These are phyloP conservation scores for Chalara sp. DNA, from an alignment of 2,329 filamentous ascomycete species.

Conservation along the genomic window DNA sequence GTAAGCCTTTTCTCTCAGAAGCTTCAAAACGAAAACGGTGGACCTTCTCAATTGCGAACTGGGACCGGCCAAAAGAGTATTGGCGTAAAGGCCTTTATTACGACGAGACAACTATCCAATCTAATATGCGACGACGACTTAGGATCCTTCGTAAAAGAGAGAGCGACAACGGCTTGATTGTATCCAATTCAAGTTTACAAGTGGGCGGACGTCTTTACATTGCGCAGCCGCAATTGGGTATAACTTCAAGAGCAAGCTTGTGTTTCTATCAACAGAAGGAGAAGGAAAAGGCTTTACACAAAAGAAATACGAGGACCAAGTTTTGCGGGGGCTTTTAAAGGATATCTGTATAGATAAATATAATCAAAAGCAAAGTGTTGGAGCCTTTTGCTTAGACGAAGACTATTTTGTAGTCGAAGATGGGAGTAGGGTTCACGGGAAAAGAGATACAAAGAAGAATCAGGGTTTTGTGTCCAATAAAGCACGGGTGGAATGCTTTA, in stretches of 20 bases:
- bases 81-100: conserved; percentile 6
- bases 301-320: conserved; percentile 10
- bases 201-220: conserved; percentile 3
- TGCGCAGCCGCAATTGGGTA: conserved; percentile 10
- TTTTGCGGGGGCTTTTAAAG: conserved; percentile 7
- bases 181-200: conserved; percentile 9
- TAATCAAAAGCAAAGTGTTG: neutral
- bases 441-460: conserved; percentile 10
- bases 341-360: conserved; percentile 5
- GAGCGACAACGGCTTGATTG: no score
- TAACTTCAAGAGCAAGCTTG: conserved; percentile 8
- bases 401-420: conserved; percentile 10
- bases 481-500: conserved; percentile 8
- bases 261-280: conserved; percentile 8
- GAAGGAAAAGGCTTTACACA: conserved; percentile 15
- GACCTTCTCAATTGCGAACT: conserved; percentile 9
- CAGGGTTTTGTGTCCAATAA: conserved; percentile 9
- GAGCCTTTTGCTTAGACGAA: no score
- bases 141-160: conserved; percentile 6
- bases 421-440: conserved; percentile 6
- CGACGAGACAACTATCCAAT: conserved; percentile 5
- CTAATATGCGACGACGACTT: conserved; percentile 3
- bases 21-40: conserved; percentile 5
- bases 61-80: conserved; percentile 6
- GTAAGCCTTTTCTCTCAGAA: conserved; percentile 4